Base-by-base conservation (phyloP, 116 monocot genomes). In the Cymodocea nodosa region DNA sequence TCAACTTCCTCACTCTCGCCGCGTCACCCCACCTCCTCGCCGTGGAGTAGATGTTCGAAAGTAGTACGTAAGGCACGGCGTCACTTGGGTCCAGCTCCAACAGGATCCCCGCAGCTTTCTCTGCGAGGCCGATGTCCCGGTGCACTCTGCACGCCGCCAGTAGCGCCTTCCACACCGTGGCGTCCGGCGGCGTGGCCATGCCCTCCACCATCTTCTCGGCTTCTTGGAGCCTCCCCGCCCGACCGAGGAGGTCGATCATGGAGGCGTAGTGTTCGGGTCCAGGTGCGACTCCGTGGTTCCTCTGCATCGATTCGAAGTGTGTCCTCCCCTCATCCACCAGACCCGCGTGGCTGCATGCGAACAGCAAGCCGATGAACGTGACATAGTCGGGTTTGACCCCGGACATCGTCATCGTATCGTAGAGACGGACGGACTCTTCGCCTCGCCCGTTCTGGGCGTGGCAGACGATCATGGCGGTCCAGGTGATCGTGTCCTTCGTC, bases 401-500 rank as follows among this genome's bases (percentile, higher is more conserved):
- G 23, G 51, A 59, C 60, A 3, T 36, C 0, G 19, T 51, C 82
- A 82, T 82, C 23, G 25, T 19, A 4, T 60, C 35, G 19, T 77
- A 82, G 6, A 72, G 23, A 8, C 15, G 15, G 51, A 78, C 30
- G 0, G 82, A 70, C 19, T 20, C 50, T 48, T 56, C 57, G 6
- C 75, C 52, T 13, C 60, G 30, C 2, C 90, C 81, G 36, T 81
- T 74, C 39, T 76, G 81, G 16, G 81, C 90, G 53, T 66, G 79
- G 8, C 83, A 72, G n/a, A 76, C 70, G 56, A 90, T 81, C 62
- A 86, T 62, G 0, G 86, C 74, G 22, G 81, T 86, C 86, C 90
- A 86, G n/a, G 81, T 77, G 63, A 90, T 68, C 17, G 77, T 66
- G 52, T 83, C 79, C 9, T 72, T 81, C 5, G 4, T 7, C n/a